Conservation (phyloP, 495 filamentous ascomycete genomes). For the Parathielavia hyrcaniae region DNA sequence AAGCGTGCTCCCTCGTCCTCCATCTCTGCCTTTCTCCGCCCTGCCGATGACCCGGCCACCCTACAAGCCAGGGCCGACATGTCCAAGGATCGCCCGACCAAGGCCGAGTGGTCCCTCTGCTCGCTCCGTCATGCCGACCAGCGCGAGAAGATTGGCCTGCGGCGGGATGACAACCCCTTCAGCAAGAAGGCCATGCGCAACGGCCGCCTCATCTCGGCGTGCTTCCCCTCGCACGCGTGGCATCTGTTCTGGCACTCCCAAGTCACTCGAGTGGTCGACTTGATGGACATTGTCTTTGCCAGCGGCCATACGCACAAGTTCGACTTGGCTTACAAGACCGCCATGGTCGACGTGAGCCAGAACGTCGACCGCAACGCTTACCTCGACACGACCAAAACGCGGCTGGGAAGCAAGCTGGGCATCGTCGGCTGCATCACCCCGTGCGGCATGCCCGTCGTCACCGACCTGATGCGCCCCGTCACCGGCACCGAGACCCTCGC, state of each 20-base stretch:
- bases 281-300: conserved; percentile 58
- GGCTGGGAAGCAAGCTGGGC: conserved; percentile 39
- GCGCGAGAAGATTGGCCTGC: conserved; percentile 9
- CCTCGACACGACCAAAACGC: background rate
- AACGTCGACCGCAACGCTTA: conserved; percentile 55
- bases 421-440: conserved; percentile 69
- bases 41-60: conserved; percentile 51
- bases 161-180: conserved; percentile 19
- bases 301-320: conserved; percentile 39
- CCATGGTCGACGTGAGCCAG: conserved; percentile 62
- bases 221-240: conserved; percentile 18
- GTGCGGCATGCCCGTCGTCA: conserved; percentile 55
- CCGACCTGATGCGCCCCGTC: conserved; percentile 56
- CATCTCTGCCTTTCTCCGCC: conserved; percentile 55
- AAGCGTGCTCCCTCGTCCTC: conserved; percentile 57
- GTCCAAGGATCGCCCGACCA: conserved; percentile 23
- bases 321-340: conserved; percentile 62
- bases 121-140: conserved; percentile 20
- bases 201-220: conserved; percentile 12
- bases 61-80: conserved; percentile 46
- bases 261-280: conserved; percentile 58
- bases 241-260: conserved; percentile 15
- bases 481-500: conserved; percentile 59
- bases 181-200: conserved; percentile 22
- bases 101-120: conserved; percentile 17